Base-by-base conservation (phyloP, 495 filamentous ascomycete species). In the Lasiosphaeria hispida region DNA sequence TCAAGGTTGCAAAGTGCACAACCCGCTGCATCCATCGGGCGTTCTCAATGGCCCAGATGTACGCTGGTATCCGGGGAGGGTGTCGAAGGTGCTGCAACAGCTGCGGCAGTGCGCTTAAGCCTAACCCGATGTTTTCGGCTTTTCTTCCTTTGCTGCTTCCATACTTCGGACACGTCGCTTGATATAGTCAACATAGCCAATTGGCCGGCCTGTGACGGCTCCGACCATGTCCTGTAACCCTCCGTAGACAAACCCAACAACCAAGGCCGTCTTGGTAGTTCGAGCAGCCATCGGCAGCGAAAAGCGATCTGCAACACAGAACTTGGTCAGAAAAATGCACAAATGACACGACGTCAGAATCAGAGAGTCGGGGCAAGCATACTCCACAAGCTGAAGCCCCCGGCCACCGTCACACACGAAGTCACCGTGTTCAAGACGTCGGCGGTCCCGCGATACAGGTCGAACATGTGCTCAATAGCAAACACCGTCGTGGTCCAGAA, bases 381-480 rank as follows among this genome's bases (percentile, higher is more conserved):
- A 95, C 91, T 89, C 81, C 90, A 86, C 47, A 90, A 73, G 72
- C 92, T 96, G 74, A 96, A 96, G 5, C 83, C 84, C 2, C 94
- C 93, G 15, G 90, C 88, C 37, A 90, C 85, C 7, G 87, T 86
- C 69, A 96, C 70, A 41, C 88, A 91, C 33, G 95, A 92, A 34
- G 89, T 80, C 5, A 91, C 81, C 0, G 87, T 92, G 57, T 85
- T 90, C 62, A 89, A 53, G 48, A 91, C 80, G 71, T 96, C 91
- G 72, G 83, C 73, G 55, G 78, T 76, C 65, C 85, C 83, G 36
- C 88, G 84, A 48, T 87, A 83, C 45, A 83, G 77, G 72, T 97
- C 94, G 55, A 96, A 87, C 48, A 87, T 83, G 69, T 93, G 87
- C 70, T 97, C 94, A 58, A 91, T 83, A 1, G 82, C 72, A 56